Base-by-base conservation (phyloP, 345 rosid species). In the Rhodomyrtus tomentosa region DNA sequence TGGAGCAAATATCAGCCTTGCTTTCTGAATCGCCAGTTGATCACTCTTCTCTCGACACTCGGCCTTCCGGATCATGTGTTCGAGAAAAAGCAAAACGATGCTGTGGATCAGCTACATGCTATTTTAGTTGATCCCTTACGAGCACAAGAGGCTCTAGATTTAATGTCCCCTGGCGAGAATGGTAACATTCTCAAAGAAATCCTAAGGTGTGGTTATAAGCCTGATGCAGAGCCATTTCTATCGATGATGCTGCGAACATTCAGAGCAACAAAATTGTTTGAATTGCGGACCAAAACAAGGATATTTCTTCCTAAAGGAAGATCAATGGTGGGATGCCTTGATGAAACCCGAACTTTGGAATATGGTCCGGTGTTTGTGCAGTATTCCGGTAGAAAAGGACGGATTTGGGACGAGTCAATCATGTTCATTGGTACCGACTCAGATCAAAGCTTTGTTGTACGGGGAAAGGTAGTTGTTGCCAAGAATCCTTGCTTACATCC, bases 191-290 rank as follows among this genome's bases (percentile, higher is more conserved):
- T 95, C 83, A 93, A 90, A 89, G 94, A 91, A 86, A 87, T 96
- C 90, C 91, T 96, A 48, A 59, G 45, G 80, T 94, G 94, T 82
- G 98, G 96, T 76, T 96, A 94, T 73, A 87, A 73, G 87, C 98
- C 99, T 10, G 91, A 93, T 84, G 87, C 86, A 1, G 99, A 96
- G 85, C 99, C 98, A 4, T 96, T 91, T 88, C 96, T 96, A 55
- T 92, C 95, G 7, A 96, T 95, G 99, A 96, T 96, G 95, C 92
- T 96, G 86, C 98, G 90, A 87, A 94, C 92, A 7, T 93, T 96
- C 87, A 92, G 95, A 45, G 96, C 95, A 6, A 90, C 95, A 5
- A 96, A 93, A 91, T 86, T 95, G 88, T 86, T 90, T 53, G 98
- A 96, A 14, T 82, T 96, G 81, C 89, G 93, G 86, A 96, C 90